Evolutionary conservation across 768 basidiomycete genomes (phyloP).

Genomic region (Russula griseocarnosa): DNA sequence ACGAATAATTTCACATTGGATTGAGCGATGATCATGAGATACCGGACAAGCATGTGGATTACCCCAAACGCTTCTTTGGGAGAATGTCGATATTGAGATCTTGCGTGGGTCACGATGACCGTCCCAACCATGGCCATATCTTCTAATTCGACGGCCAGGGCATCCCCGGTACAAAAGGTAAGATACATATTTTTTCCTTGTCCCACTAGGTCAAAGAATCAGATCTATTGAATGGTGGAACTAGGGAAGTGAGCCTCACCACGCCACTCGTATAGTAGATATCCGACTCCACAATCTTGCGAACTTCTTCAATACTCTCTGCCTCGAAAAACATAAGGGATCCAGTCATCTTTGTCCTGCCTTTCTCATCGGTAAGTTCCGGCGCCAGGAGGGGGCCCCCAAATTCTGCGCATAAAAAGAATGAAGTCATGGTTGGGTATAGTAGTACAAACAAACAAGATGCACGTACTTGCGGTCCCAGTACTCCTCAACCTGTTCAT

Average conservation of each 20-base stretch:
- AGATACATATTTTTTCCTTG: conserved; percentile 18
- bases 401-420: conserved; percentile 8
- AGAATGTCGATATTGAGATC: background rate
- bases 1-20: too few relatives aligned
- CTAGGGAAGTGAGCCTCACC: conserved; percentile 24
- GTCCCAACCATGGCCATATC: background rate
- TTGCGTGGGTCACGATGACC: background rate
- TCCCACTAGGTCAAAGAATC: conserved; percentile 11
- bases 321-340: conserved; percentile 31
- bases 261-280: conserved; percentile 32
- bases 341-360: conserved; percentile 30
- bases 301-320: conserved; percentile 30
- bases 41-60: background rate
- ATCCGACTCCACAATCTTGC: conserved; percentile 31
- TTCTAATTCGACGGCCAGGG: conserved; percentile 17
- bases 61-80: too few relatives aligned
- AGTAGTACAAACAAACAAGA: background rate
- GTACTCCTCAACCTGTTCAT: conserved; percentile 11
- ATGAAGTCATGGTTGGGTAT: background rate
- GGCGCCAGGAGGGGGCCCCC: conserved; percentile 22
- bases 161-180: conserved; percentile 19
- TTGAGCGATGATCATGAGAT: background rate
- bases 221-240: background rate
- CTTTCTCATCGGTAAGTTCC: conserved; percentile 22
- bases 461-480: conserved; percentile 27